Base-by-base conservation (phyloP, 1,139 yeast genomes). In the Geotrichum histeridarum region DNA sequence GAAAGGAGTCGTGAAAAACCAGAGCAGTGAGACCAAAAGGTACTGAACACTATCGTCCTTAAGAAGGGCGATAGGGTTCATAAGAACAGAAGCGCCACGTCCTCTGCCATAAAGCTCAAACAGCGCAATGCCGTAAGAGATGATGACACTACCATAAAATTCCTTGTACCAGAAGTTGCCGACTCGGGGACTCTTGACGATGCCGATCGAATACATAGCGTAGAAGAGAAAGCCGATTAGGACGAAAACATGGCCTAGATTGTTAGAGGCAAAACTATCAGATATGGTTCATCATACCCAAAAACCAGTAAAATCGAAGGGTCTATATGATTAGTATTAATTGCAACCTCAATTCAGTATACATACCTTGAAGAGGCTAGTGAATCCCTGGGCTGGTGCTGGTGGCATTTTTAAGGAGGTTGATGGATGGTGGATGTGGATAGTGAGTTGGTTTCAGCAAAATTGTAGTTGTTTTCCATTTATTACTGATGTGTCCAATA, bases 41-140 rank as follows among this genome's bases (percentile, higher is more conserved):
- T 86, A 85, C 63, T 83, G 87, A 54, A 81, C 75, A 67, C 85
- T 86, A 66, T 84, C 93, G 65, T 86, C 89, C 33, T 70, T 73
- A 56, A 75, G 67, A 49, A 75, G 69, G 35, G 63, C 76, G 37
- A 57, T 61, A 22, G 68, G 56, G 72, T 69, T 65, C 56, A 67
- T 61, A 31, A 58, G 60, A 4, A 30, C 32, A 30, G 45, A 36
- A 11, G 27, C 15, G 12, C 37, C 41, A 59, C 51, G 57, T 48
- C 60, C 63, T 57, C 63, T 66, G 44, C 53, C 50, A 64, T 63
- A 71, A 55, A 73, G 69, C 64, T 89, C 93, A 70, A 76, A 83
- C 33, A 86, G 71, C 57, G 89, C 86, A 60, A 91, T 81, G 27
- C 89, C 90, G 70, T 88, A 90, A 39, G 95, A 83, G 61, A 77